phyloP scores from a whole-genome alignment of 495 filamentous ascomycete genomes.

The Penicillium riverlandense region DNA sequence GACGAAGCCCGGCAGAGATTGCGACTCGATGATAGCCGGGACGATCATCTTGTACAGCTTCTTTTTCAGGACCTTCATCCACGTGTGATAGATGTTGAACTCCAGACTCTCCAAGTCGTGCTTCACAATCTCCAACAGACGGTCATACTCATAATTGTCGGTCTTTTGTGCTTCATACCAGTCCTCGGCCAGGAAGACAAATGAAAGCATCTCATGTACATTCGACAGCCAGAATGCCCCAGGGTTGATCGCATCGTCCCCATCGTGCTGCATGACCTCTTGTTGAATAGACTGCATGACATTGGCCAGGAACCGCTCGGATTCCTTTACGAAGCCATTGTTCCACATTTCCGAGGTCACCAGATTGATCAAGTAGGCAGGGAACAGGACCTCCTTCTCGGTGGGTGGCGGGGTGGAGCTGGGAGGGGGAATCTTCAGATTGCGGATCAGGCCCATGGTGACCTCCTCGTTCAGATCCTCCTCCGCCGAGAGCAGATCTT shows the following conservation, averaged over 20 bases:
- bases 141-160: conserved; percentile 98
- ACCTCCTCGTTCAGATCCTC: conserved; percentile 95
- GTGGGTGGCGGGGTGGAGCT: conserved; percentile 77
- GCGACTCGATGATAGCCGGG: conserved; percentile 96
- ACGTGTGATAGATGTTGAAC: conserved; percentile 99
- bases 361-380: conserved; percentile 96
- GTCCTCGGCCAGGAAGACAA: conserved; percentile 97
- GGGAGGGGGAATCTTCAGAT: conserved; percentile 88
- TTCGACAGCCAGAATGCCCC: conserved; percentile 99
- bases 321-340: conserved; percentile 99
- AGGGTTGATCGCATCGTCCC: conserved; percentile 93
- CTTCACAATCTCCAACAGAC: conserved; percentile 96
- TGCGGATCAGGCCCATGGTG: conserved; percentile 88
- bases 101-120: conserved; percentile 96
- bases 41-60: conserved; percentile 99
- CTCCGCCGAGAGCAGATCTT: conserved; percentile 88
- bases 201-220: conserved; percentile 99
- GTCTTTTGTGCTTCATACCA: conserved; percentile 99
- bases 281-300: conserved; percentile 99
- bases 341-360: conserved; percentile 99
- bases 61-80: conserved; percentile 99
- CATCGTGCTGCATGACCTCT: conserved; percentile 97
- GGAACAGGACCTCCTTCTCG: conserved; percentile 98
- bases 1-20: conserved; percentile 95
- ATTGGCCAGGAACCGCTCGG: conserved; percentile 95